A percentile compares a stretch with the other conserved stretches of the same genome.
These are phyloP conservation scores for Byssochlamys sp. DNA, from an alignment of 2,329 filamentous ascomycete species.

Conservation along the genomic window DNA sequence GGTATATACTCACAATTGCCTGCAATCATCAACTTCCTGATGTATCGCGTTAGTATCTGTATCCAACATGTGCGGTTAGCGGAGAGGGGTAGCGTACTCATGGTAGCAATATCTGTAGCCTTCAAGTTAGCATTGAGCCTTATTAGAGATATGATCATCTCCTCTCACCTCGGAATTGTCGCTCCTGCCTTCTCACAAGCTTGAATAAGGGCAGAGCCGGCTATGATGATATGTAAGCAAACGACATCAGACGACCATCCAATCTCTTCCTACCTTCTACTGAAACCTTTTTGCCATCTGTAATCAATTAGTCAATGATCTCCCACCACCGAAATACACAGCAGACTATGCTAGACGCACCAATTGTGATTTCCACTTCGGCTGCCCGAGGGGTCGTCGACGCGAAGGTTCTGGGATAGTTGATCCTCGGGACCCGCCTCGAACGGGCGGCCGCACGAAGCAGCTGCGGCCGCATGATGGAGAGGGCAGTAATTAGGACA, in stretches of 20 bases:
- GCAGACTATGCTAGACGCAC: constrained; percentile 57
- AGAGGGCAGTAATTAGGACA: constrained; percentile 7
- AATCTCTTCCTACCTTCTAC: constrained; percentile 67
- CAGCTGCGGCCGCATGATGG: constrained; percentile 56
- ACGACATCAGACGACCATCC: background rate
- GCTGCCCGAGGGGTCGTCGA: constrained; percentile 68
- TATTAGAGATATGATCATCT: background rate
- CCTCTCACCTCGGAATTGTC: constrained; percentile 68
- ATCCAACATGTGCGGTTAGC: constrained; percentile 9
- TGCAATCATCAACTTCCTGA: constrained; percentile 92
- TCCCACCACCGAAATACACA: constrained; percentile 29
- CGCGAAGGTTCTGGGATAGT: constrained; percentile 68
- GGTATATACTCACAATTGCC: constrained; percentile 62
- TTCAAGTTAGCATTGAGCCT: constrained; percentile 21
- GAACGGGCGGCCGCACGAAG: constrained; percentile 53
- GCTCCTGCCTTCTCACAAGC: constrained; percentile 95
- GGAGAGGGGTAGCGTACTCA: constrained; percentile 55
- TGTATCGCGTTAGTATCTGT: constrained; percentile 15
- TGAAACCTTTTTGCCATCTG: constrained; percentile 95
- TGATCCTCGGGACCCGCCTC: constrained; percentile 42
- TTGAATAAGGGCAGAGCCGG: constrained; percentile 93
- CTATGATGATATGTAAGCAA: constrained; percentile 41
- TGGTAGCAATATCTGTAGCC: constrained; percentile 83
- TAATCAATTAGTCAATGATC: constrained; percentile 22
- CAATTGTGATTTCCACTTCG: constrained; percentile 94